Evolutionary conservation across 2,329 filamentous ascomycete species (phyloP), one percentile per base, ranked within the genome.

Genomic region (Boeremia lycopersici): DNA sequence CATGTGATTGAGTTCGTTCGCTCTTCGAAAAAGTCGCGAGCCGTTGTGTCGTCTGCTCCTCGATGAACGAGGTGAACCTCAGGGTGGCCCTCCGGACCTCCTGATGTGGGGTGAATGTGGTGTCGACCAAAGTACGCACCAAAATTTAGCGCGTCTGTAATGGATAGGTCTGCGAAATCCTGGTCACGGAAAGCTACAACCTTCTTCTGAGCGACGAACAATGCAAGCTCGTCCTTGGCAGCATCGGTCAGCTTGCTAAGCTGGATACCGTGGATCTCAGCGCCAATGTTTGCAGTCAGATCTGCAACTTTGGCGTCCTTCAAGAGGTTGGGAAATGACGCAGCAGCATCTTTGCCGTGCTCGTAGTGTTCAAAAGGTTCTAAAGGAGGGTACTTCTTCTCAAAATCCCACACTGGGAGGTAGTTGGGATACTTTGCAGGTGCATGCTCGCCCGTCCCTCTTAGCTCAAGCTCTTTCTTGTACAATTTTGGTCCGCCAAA

Each of bases 1-100:
- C 91, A 96, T 7, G 90, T 90, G 1, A 96, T 86, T 1, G 88
- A 90, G 75, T 88, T 93, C 3, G 89, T 93, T 19, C 89, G 84
- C 41, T 85, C 84, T 49, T 82, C 77, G 62, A 91, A 87, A 74
- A 89, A 89, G 43, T 83, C 79, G 17, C 83, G 77, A 17, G 80
- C 82, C 2, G 80, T 82, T 6, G 81, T 84, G 63, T 90, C 87
- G 55, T 84, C 78, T 43, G 84, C 87, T 17, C 85, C 86, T 34
- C 90, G 85, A 75, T 93, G 89, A 1, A 93, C 90, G 2, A 95
- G 83, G 68, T 93, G 90, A 13, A 95, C 76, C 72, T 92, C 86
- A 0, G 90, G 89, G 70, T 86, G 83, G 3, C 88, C 89, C 58
- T 85, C 84, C 0, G 90, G 90, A 0, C 87, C 86, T 1, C 90